Evolutionary conservation across 257 asterid species (phyloP).

Genomic region (Ehretia macrophylla): DNA sequence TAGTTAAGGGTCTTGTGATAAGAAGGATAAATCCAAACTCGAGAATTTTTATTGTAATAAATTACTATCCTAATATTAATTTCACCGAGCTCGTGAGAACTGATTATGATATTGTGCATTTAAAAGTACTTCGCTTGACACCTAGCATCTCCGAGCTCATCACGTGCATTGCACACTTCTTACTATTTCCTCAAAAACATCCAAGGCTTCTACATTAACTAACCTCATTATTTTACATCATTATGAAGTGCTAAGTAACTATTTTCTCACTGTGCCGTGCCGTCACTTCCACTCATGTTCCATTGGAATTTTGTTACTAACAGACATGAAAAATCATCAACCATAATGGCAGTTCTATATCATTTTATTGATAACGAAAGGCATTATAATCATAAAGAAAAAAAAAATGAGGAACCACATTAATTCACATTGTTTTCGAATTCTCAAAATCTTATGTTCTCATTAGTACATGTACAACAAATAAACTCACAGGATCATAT

Average conservation of each 20-base stretch:
- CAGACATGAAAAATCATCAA: background rate
- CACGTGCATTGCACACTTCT: constrained; percentile 44
- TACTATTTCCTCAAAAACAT: constrained; percentile 15
- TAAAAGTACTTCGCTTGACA: background rate
- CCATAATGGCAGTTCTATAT: background rate
- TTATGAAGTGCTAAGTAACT: constrained; percentile 22
- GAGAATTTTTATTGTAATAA: too few relatives aligned
- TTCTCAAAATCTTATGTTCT: constrained; percentile 6
- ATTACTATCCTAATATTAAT: too few relatives aligned
- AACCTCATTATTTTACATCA: constrained; percentile 31
- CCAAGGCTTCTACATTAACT: constrained; percentile 22
- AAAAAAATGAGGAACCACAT: background rate
- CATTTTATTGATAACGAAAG: background rate
- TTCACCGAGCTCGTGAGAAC: too few relatives aligned
- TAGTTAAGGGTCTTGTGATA: too few relatives aligned
- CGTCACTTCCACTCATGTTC: constrained; percentile 60
- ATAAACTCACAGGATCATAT: too few relatives aligned
- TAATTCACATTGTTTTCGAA: background rate
- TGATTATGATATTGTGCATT: too few relatives aligned
- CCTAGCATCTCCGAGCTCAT: constrained; percentile 26
- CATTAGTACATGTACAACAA: constrained; percentile 19
- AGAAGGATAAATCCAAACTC: too few relatives aligned
- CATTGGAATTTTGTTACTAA: background rate
- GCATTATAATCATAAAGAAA: background rate
- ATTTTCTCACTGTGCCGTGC: constrained; percentile 49